Base-by-base conservation (phyloP, 2,329 filamentous ascomycete species). In the Ophiostoma australiae region DNA sequence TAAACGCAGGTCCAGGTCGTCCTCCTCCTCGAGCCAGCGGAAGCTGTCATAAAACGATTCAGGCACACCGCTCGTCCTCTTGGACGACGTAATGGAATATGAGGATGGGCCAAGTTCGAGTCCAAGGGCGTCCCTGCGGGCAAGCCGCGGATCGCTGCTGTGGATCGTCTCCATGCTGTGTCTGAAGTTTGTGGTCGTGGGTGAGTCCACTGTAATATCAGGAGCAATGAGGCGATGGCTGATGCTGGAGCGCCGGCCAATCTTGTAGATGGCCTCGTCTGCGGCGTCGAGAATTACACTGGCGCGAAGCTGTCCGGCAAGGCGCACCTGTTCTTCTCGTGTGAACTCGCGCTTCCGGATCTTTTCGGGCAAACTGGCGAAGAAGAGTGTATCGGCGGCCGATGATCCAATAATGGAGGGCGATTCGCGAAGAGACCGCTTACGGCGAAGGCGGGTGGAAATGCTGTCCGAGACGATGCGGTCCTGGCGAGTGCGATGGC, bases 1-100 rank as follows among this genome's bases (percentile, higher is more conserved):
- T 52, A 94, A 83, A 65, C 86, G 83, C 33, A 90, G 79, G 75
- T 94, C 90, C 41, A 94, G 81, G 69, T 91, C 86, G 23, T 89
- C 86, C 70, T 91, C 88, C 71, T 92, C 89, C 39, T 93, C 90
- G 35, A 93, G 81, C 90, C 90, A 92, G 68, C 88, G 84, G 74
- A 93, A 90, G 76, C 85, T 89, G 73, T 92, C 88, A 68, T 87
- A 86, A 71, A 91, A 82, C 1, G 85, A 85, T 69, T 86, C 83
- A 48, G 85, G 80, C 75, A 85, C 76, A 39, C 73, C 74, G 70
- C 76, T 76, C 37, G 69, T 71, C n/a, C 70, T 48, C 66, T 67
- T 41, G 37, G 66, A 44, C n/a, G 66, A 44, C n/a, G 37, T 31
- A 17, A 67, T n/a, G 44, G 70, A 58, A 11, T 61, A 35, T 7